Base-by-base conservation (phyloP, 345 rosid species). In the Eucalyptus globulus region DNA sequence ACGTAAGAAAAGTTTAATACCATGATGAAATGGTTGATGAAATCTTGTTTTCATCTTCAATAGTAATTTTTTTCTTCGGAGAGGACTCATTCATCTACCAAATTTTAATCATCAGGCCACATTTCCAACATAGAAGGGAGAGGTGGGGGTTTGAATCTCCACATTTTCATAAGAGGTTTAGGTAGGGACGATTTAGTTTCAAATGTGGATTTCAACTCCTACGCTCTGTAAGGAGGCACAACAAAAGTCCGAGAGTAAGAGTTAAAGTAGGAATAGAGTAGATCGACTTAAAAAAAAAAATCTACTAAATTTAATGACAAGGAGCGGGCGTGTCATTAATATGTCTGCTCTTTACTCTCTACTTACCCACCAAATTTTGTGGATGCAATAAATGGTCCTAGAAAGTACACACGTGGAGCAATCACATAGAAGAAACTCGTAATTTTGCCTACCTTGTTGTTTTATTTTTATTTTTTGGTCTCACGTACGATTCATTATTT, bases 171-270 rank as follows among this genome's bases (percentile, higher is more conserved):
- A 1, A 1, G 2, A 50, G 8, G 7, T 50, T 50, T 0, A 3
- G 0, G 0, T 6, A 1, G 0, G 0, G 2, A 6, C 0, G 1
- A 50, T 50, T 50, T 50, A 50, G 0, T 50, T 6, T 50, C 1
- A 16, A 16, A 50, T 16, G 54, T 50, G 19, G 0, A 4, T 50
- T 50, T 15, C 0, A 1, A 50, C 4, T 50, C 0, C 0, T 49
- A 49, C 7, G 1, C 7, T 16, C 0, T 6, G 0, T 0, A 15
- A 50, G 0, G 19, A 50, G 1, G 4, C 0, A 50, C 0, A 0
- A 15, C 0, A 50, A 50, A 50, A 50, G 21, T 50, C 0, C 0
- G 19, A 50, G 0, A 50, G 1, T 50, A 0, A 50, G 54, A 15
- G 21, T 50, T 49, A 14, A 49, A 50, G 1, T 2, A 49, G 2